Conservation (phyloP, 2,329 filamentous ascomycete genomes). For the Hymenotorrendiella dingleyae region DNA sequence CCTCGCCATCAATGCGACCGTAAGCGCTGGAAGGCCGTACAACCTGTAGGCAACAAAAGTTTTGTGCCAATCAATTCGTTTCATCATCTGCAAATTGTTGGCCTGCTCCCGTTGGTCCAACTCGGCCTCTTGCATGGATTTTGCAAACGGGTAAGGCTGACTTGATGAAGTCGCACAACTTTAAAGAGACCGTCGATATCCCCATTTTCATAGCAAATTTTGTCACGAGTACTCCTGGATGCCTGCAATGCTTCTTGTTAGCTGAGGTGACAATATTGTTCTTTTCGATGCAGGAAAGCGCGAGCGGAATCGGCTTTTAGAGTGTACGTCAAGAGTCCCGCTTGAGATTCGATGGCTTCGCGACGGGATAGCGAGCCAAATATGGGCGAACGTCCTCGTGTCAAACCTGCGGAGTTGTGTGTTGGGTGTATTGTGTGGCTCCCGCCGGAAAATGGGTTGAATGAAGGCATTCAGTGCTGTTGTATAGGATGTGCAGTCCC, state of each 20-base stretch:
- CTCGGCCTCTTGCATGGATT: neutral
- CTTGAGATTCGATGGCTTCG: neutral
- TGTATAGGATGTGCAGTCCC: neutral
- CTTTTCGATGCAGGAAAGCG: neutral
- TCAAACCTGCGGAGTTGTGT: constrained; percentile 11
- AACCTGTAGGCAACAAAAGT: neutral
- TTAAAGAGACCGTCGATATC: neutral
- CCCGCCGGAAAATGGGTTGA: constrained; percentile 2
- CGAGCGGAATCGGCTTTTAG: neutral
- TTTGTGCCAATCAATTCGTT: neutral
- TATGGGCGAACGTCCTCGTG: neutral
- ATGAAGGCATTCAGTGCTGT: constrained; percentile 9
- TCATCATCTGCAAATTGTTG: neutral
- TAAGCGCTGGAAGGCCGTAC: neutral
- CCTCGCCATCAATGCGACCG: neutral
- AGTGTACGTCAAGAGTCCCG: neutral
- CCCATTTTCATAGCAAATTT: neutral
- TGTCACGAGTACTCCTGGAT: neutral
- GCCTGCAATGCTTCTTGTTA: no score
- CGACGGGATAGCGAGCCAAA: neutral
- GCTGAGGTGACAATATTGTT: no score
- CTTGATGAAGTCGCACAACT: neutral
- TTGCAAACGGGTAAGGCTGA: neutral
- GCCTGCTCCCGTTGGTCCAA: neutral
- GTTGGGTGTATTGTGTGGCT: constrained; percentile 19